Base-by-base conservation (phyloP, 495 filamentous ascomycete species). In the Clohesyomyces aquaticus region DNA sequence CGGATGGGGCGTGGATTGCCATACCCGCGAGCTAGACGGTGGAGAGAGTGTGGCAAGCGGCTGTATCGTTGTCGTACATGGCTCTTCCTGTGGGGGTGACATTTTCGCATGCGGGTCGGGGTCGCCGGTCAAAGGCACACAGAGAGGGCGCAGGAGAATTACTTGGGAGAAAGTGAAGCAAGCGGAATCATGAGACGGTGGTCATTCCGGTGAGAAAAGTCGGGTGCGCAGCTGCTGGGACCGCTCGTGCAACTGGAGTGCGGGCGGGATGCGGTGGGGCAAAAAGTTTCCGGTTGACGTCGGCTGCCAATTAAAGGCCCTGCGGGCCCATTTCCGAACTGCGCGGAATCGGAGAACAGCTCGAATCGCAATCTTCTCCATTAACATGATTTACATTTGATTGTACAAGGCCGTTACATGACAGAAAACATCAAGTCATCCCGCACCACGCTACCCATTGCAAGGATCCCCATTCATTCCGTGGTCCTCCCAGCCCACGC, bases 1-100 rank as follows among this genome's bases (percentile, higher is more conserved):
- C 0, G 93, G 93, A 77, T 98, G 95, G 0, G 91, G 88, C 38
- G 88, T 78, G 43, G 90, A 87, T 42, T 85, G 82, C 94, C 94
- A 98, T 55, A 91, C 85, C 63, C 94, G 90, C 68, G 91, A 82
- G 48, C 77, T 80, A 63, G 85, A 86, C n/a, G 93, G 81, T 16
- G 88, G 86, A 29, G 78, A 77, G 76, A 91, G 82, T 32, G 83
- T 77, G 43, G 78, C 72, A 50, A 81, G 74, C 26, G 59, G 73
- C 18, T 47, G 65, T 43, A 74, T 52, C 12, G 47, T 62, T 56
- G 19, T 38, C 25, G 50, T 3, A 32, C 16, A n/a, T 28, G 38
- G 3, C 28, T 53, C n/a, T n/a, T n/a, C 18, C 32, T 9, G 61
- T 61, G 60, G 57, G 61, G 55, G 61, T 56, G 61, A 38, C 64